Evolutionary conservation across 805 yeast genomes (phyloP).

Genomic region (Babjeviella inositovora): DNA sequence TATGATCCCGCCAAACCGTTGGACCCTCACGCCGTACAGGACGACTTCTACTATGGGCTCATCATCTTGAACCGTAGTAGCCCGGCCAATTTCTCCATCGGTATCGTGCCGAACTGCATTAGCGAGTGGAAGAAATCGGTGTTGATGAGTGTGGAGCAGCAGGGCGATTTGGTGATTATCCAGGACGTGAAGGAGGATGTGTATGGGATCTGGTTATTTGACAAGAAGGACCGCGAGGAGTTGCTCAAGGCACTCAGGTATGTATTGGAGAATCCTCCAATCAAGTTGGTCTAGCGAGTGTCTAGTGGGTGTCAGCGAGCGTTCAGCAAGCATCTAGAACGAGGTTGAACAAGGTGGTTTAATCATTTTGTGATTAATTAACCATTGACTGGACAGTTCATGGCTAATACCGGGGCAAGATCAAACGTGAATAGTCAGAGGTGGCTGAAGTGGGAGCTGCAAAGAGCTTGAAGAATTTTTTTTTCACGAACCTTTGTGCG

Average conservation of each 20-base stretch:
- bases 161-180: conserved; percentile 55
- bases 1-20: conserved; percentile 2
- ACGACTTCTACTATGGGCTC: conserved; percentile 41
- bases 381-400: no score
- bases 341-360: conserved; percentile 19
- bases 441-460: no score
- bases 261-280: no score
- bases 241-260: conserved; percentile 28
- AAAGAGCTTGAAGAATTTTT: no score
- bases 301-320: no score
- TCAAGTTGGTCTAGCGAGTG: no score
- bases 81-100: conserved; percentile 60
- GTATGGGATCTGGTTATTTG: conserved; percentile 68
- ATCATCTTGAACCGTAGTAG: conserved; percentile 51
- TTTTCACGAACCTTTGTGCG: no score
- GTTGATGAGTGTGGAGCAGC: conserved; percentile 49
- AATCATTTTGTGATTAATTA: no score
- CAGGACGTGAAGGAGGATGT: conserved; percentile 54
- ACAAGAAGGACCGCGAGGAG: conserved; percentile 47
- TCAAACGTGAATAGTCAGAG: no score
- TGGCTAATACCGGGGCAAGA: no score
- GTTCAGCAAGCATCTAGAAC: no score
- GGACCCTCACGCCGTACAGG: conserved; percentile 13
- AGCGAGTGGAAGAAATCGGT: conserved; percentile 21
- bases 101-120: conserved; percentile 40